phyloP scores from a whole-genome alignment of 768 basidiomycete species.

The Tephrocybe sp. region DNA sequence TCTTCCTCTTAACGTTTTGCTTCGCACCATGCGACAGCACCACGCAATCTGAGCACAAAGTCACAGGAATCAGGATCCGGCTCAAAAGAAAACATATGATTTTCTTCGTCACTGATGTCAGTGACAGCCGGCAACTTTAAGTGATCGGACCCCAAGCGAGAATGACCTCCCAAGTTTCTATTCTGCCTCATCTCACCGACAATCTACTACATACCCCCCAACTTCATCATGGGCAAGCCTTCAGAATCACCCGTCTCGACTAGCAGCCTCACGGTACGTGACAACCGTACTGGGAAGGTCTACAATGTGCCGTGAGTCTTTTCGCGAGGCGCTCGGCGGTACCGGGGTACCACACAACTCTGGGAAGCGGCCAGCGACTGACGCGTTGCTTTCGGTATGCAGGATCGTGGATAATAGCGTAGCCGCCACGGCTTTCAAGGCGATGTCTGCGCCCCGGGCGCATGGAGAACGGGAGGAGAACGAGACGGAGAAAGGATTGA shows the following conservation, averaged over 20 bases:
- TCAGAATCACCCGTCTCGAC: constrained; percentile 8
- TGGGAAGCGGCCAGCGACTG: not conserved
- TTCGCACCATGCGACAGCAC: not conserved
- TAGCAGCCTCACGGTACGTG: constrained; percentile 63
- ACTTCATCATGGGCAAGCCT: constrained; percentile 17
- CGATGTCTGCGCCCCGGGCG: constrained; percentile 57
- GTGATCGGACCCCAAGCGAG: constrained; percentile 6
- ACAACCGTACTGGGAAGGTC: constrained; percentile 84
- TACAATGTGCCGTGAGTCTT: constrained; percentile 69
- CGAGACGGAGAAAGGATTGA: constrained; percentile 79
- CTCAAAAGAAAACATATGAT: constrained; percentile 13
- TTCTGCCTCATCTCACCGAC: constrained; percentile 1
- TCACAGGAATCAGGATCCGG: too few relatives aligned
- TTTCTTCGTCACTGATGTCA: not conserved
- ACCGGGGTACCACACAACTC: not conserved
- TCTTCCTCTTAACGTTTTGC: not conserved
- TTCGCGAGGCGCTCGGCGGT: not conserved
- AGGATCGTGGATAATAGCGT: constrained; percentile 84
- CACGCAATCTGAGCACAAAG: not conserved
- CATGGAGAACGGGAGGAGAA: constrained; percentile 74
- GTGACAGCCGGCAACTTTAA: constrained; percentile 1
- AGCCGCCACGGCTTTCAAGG: constrained; percentile 79
- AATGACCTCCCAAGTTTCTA: not conserved
- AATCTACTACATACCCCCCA: not conserved
- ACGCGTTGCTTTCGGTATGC: not conserved